Evolutionary conservation across 2,329 filamentous ascomycete species (phyloP).

Genomic region (Alternaria sp.): DNA sequence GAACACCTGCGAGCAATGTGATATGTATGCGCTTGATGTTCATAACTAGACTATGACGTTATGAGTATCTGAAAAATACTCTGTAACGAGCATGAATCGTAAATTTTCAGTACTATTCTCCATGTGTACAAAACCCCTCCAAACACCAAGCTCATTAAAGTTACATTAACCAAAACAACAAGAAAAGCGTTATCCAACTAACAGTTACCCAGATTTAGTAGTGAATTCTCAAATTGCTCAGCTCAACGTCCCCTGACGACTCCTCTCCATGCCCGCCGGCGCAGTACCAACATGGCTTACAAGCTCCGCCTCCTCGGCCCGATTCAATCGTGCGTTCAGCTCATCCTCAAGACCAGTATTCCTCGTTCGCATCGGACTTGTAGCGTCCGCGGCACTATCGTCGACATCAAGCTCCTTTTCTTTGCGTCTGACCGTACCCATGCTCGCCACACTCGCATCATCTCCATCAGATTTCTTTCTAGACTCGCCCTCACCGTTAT

Average conservation of each 20-base stretch:
- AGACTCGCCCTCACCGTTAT: slow-evolving; percentile 49
- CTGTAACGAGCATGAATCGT: background rate
- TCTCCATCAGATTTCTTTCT: slow-evolving; percentile 37
- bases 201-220: background rate
- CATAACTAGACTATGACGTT: no score
- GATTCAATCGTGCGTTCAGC: slow-evolving; percentile 18
- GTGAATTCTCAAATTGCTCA: background rate
- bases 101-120: background rate
- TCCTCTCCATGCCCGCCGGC: slow-evolving; percentile 42
- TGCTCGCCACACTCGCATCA: slow-evolving; percentile 37
- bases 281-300: slow-evolving; percentile 38
- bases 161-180: background rate
- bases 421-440: slow-evolving; percentile 33
- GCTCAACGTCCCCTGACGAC: slow-evolving; percentile 39
- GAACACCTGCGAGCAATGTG: background rate
- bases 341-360: slow-evolving; percentile 41
- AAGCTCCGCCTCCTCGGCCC: slow-evolving; percentile 30
- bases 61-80: background rate
- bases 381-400: slow-evolving; percentile 53
- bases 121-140: background rate
- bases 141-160: background rate
- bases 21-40: background rate
- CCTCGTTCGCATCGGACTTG: slow-evolving; percentile 46
- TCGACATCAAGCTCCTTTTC: slow-evolving; percentile 53
- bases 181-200: background rate